Conservation (phyloP, 495 filamentous ascomycete genomes). For the Daldinia grandis region DNA sequence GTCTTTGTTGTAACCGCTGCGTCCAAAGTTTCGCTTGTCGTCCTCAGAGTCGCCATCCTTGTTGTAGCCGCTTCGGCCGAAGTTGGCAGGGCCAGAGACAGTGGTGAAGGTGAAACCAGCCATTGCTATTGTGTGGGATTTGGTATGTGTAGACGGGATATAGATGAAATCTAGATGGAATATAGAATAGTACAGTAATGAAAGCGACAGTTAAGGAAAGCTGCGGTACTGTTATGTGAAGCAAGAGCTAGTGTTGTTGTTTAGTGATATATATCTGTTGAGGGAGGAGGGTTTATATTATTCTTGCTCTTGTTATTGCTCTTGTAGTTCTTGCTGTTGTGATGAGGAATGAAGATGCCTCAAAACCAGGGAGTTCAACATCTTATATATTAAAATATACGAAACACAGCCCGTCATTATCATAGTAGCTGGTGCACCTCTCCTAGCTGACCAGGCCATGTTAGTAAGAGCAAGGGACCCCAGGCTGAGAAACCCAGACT, state of each 20-base stretch:
- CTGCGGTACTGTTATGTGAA: background rate
- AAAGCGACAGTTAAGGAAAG: background rate
- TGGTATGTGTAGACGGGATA: conserved; percentile 7
- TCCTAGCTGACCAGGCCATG: conserved; percentile 23
- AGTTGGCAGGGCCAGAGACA: conserved; percentile 18
- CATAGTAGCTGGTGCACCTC: conserved; percentile 16
- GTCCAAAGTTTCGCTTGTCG: conserved; percentile 55
- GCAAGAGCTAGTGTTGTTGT: background rate
- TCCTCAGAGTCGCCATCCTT: conserved; percentile 39
- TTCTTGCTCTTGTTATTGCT: conserved; percentile 22
- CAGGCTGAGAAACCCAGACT: conserved; percentile 16
- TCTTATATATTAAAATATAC: conserved; percentile 46
- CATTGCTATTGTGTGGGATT: conserved; percentile 47
- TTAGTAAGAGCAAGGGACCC: conserved; percentile 18
- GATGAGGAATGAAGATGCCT: conserved; percentile 44
- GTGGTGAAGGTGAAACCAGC: conserved; percentile 49
- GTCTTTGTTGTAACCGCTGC: conserved; percentile 64
- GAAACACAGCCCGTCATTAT: conserved; percentile 19
- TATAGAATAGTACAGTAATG: conserved; percentile 15
- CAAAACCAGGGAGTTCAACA: conserved; percentile 30
- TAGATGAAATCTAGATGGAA: background rate
- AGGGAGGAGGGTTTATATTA: conserved; percentile 6
- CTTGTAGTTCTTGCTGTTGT: conserved; percentile 39
- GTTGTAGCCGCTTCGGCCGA: conserved; percentile 51
- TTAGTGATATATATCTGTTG: conserved; percentile 6